Percentiles rank a stretch among this genome's conserved stretches.
Conservation (phyloP, 75 land plant species). For the Isoetes taiwanensis region DNA sequence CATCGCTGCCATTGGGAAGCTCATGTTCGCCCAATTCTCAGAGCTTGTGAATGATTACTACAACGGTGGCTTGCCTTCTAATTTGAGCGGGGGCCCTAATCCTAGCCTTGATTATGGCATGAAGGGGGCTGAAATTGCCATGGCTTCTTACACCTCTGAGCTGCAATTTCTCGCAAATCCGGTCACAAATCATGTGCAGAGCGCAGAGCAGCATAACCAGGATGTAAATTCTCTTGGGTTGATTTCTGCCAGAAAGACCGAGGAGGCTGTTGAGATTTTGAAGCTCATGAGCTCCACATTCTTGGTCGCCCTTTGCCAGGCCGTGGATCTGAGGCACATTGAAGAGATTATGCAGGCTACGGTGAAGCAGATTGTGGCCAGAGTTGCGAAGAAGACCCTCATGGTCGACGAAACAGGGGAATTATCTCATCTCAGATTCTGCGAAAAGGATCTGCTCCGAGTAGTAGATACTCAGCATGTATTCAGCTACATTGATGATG, state of each 20-base stretch:
- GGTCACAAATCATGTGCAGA: constrained; percentile 44
- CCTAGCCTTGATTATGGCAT: constrained; percentile 39
- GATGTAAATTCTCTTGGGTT: constrained; percentile 50
- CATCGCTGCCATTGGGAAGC: constrained; percentile 8
- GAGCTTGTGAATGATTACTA: constrained; percentile 78
- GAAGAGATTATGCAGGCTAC: background rate
- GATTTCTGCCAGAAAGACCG: constrained; percentile 39
- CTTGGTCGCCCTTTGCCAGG: constrained; percentile 24
- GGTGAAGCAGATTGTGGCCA: background rate
- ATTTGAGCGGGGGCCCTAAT: constrained; percentile 47
- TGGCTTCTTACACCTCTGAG: constrained; percentile 52
- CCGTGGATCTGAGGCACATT: constrained; percentile 16
- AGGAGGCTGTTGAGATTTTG: constrained; percentile 43
- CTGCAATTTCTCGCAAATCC: constrained; percentile 39
- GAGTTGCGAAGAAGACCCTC: constrained; percentile 27
- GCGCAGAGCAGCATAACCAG: constrained; percentile 48
- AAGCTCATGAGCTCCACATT: constrained; percentile 44
- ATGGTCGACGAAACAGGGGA: background rate
- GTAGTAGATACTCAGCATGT: constrained; percentile 26
- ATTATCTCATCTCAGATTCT: too few species aligned
- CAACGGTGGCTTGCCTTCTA: constrained; percentile 78
- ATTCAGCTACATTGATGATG: constrained; percentile 36
- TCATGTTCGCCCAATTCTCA: constrained; percentile 75
- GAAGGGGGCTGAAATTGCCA: constrained; percentile 38
- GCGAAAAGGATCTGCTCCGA: constrained; percentile 30